These are phyloP conservation scores for Vanrija pseudolonga DNA, from an alignment of 1,284 basidiomycete species.

Conservation along the genomic window DNA sequence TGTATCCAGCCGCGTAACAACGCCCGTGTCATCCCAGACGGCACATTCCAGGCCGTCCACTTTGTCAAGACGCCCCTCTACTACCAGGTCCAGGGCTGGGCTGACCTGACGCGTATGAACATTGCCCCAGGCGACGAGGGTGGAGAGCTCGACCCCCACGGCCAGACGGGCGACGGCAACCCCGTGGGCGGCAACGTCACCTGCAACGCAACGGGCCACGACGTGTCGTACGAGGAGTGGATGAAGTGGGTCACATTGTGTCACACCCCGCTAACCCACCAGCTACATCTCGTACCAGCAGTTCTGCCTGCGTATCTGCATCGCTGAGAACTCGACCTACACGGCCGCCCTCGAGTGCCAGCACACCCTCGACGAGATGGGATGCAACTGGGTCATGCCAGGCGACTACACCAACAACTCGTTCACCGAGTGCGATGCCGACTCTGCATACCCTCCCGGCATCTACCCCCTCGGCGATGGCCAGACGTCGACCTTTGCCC, in stretches of 20 bases:
- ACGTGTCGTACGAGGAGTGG: conserved; percentile 56
- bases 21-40: conserved; percentile 52
- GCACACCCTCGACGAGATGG: conserved; percentile 50
- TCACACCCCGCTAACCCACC: conserved; percentile 4
- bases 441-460: conserved; percentile 49
- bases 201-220: conserved; percentile 51
- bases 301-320: conserved; percentile 52
- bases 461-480: conserved; percentile 43
- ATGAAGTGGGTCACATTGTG: conserved; percentile 50
- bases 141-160: conserved; percentile 54
- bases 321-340: conserved; percentile 43
- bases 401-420: conserved; percentile 50
- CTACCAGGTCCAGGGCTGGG: conserved; percentile 51
- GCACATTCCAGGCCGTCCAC: conserved; percentile 50
- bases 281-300: conserved; percentile 49
- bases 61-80: conserved; percentile 54
- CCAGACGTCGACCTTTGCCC: conserved; percentile 47
- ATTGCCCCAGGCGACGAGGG: conserved; percentile 49
- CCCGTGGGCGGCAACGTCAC: conserved; percentile 56
- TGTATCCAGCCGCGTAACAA: conserved; percentile 42
- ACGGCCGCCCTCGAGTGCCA: conserved; percentile 43
- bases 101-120: conserved; percentile 52
- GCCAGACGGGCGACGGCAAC: conserved; percentile 52
- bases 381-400: conserved; percentile 51
- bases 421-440: conserved; percentile 50